Percentiles rank a stretch among this genome's conserved stretches.
These are phyloP conservation scores for Vigna reflexopilosa DNA, from an alignment of 306 rosid genomes.

Conservation along the genomic window DNA sequence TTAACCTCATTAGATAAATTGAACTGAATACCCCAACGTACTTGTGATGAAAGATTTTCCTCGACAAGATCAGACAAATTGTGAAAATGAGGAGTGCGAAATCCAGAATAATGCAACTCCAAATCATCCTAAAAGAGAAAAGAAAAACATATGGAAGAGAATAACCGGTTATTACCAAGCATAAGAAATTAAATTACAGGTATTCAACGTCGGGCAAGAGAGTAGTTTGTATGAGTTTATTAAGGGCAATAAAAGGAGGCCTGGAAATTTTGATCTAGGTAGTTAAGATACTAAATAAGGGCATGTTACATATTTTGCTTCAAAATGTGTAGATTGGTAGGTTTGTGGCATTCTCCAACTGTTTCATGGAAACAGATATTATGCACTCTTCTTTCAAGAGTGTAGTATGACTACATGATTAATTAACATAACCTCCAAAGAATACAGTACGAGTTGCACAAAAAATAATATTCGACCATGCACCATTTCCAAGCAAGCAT, in stretches of 20 bases:
- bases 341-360: constrained; percentile 31
- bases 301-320: constrained; percentile 20
- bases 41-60: constrained; percentile 77
- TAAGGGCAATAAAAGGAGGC: constrained; percentile 1
- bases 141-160: constrained; percentile 35
- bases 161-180: constrained; percentile 20
- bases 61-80: constrained; percentile 91
- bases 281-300: constrained; percentile 30
- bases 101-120: constrained; percentile 89
- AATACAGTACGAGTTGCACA: constrained; percentile 15
- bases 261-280: not conserved
- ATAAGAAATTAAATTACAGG: constrained; percentile 10
- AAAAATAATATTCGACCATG: constrained; percentile 34
- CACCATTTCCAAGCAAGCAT: constrained; percentile 36
- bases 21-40: constrained; percentile 50
- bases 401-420: not conserved
- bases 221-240: not conserved
- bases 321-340: constrained; percentile 28
- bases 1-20: constrained; percentile 27
- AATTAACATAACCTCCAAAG: constrained; percentile 24
- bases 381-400: not conserved
- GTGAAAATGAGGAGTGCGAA: constrained; percentile 79
- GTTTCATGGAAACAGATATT: constrained; percentile 17
- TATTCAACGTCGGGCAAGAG: constrained; percentile 21
- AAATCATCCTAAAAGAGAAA: constrained; percentile 65